Evolutionary conservation across 805 yeast genomes (phyloP), one percentile per base, ranked within the genome.

Genomic region (Yarrowia deformans): DNA sequence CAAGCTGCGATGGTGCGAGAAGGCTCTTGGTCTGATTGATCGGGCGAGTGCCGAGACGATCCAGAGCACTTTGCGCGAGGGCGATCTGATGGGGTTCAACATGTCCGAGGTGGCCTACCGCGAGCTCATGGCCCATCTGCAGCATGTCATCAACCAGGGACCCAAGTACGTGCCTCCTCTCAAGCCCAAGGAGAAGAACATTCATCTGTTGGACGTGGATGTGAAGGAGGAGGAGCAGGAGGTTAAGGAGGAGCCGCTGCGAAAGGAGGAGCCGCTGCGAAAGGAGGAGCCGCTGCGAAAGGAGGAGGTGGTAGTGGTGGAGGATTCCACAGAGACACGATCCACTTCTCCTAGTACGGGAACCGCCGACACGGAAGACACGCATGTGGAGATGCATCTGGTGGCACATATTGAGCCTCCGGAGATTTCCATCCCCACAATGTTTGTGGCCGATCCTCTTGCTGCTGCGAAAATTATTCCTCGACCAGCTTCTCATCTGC

Each of bases 1-100:
- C 39, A 79, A 83, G 70, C 72, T 77, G 54, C 72, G 72, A 19
- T 84, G 88, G 87, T 42, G 81, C 29, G 77, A 77, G 2, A 73
- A 69, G 10, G 77, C 72, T 9, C 55, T 63, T 4, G 68, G 68
- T 4, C 8, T 63, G 56, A 49, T 63, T 23, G 46, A 63, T 16
- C 18, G 68, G 13, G 35, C 68, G 5, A 3, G 46, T 23, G 34
- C 46, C 13, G 68, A 63, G 6, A 32, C 39, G 13, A 63, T 63
- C 12, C 46, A 48, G 39, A 13, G 16, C 8, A 48, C 68, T 1
- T 29, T 63, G 12, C 45, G 68, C 8, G 56, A 63, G n/a, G 68
- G 68, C 3, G 68, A 63, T 39, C 12, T 63, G n/a, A 48, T 48
- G 39, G 68, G 68, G 1, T 63, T 63, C 56, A 63, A 63, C 48